A percentile compares a stretch with the other conserved stretches of the same genome.
Evolutionary conservation across 164 flowering plant genomes (phyloP).

Genomic region (Litsea cubeba): DNA sequence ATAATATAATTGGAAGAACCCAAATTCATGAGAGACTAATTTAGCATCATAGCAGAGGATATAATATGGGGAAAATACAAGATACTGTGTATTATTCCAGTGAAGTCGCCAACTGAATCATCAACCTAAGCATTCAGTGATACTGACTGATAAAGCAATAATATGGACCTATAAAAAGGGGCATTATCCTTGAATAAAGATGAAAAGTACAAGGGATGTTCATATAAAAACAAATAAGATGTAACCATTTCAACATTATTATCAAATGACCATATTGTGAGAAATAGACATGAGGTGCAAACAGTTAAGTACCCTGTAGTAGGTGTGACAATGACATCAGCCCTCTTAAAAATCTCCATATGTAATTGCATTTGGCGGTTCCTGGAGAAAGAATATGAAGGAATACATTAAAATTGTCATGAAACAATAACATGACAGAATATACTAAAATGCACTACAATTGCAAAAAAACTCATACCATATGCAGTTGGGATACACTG

Average conservation of each 20-base stretch:
- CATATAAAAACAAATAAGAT: neutral
- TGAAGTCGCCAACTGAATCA: no score
- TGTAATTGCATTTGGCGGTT: constrained; percentile 71
- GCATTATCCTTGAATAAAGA: neutral
- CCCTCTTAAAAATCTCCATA: constrained; percentile 51
- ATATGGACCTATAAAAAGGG: neutral
- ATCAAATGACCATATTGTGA: neutral
- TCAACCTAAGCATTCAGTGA: no score
- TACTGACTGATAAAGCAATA: no score
- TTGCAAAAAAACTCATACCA: neutral
- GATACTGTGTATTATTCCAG: no score
- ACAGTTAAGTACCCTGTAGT: constrained; percentile 62
- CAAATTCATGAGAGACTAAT: no score
- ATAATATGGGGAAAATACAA: no score
- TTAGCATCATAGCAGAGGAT: no score
- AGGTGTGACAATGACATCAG: constrained; percentile 92
- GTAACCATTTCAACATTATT: neutral
- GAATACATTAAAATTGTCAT: neutral
- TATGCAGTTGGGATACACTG: no score
- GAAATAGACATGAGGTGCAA: neutral
- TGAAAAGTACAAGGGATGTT: neutral
- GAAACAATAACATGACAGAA: neutral
- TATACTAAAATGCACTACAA: neutral
- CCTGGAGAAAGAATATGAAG: constrained; percentile 32
- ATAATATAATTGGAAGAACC: no score